Percentiles rank a stretch among this genome's conserved stretches.
phyloP scores from a whole-genome alignment of 1,284 basidiomycete species.

The Ustilago hordei region DNA sequence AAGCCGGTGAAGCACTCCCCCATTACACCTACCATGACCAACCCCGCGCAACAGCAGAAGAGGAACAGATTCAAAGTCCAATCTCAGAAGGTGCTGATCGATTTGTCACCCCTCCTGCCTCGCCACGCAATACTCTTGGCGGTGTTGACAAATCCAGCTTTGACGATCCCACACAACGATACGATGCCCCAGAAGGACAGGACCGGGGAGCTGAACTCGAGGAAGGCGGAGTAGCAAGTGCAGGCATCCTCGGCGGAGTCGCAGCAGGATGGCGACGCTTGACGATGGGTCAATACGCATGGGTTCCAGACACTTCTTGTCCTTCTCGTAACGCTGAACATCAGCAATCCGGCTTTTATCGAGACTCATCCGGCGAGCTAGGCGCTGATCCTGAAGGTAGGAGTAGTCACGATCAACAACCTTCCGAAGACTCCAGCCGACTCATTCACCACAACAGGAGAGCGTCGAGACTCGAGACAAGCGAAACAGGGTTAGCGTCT shows the following conservation, averaged over 20 bases:
- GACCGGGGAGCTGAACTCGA: constrained; percentile 5
- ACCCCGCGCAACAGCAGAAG: constrained; percentile 7
- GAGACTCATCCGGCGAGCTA: constrained; percentile 32
- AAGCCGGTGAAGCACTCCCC: constrained; percentile 26
- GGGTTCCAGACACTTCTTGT: constrained; percentile 30
- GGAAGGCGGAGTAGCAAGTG: constrained; percentile 31
- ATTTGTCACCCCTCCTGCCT: constrained; percentile 39
- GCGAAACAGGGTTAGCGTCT: constrained; percentile 34
- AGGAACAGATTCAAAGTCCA: constrained; percentile 13
- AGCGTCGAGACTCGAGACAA: constrained; percentile 23
- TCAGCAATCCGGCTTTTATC: neutral
- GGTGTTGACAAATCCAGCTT: constrained; percentile 5
- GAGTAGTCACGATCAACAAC: constrained; percentile 16
- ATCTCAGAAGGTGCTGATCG: constrained; percentile 7
- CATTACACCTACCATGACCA: constrained; percentile 27
- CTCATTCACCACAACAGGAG: constrained; percentile 22
- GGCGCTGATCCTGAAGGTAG: constrained; percentile 25
- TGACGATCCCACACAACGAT: constrained; percentile 6
- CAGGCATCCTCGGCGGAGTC: constrained; percentile 50
- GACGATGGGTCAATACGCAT: constrained; percentile 53
- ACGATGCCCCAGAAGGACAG: neutral
- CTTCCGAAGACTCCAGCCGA: constrained; percentile 35
- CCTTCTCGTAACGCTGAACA: constrained; percentile 10
- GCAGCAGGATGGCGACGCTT: constrained; percentile 54
- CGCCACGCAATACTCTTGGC: constrained; percentile 25